These are phyloP conservation scores for Rhizomucor miehei DNA, from an alignment of 371 early-diverging fungal species.

Conservation along the genomic window DNA sequence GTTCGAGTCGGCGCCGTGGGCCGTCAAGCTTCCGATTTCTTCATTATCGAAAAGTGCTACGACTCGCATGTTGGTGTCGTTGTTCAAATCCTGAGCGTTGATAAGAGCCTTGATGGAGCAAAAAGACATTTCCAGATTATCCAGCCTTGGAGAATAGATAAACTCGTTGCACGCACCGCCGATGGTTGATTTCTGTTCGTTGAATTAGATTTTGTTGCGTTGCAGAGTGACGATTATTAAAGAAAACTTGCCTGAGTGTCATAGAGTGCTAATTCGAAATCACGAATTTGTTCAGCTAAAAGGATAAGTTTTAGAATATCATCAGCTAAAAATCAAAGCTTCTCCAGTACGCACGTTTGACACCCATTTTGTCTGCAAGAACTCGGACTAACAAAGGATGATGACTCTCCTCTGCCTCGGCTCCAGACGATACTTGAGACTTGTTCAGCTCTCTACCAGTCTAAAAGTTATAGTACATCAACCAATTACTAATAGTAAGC, in stretches of 20 bases:
- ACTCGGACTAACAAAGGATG: constrained; percentile 74
- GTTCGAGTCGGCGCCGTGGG: constrained; percentile 94
- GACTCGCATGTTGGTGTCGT: constrained; percentile 81
- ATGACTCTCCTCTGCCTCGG: constrained; percentile 57
- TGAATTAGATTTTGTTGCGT: background rate
- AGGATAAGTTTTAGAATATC: too few species aligned
- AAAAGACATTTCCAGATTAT: constrained; percentile 94
- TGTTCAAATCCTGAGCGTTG: constrained; percentile 47
- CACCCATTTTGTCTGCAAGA: constrained; percentile 70
- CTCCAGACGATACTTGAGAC: constrained; percentile 10
- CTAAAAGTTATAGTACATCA: background rate
- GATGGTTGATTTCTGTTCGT: constrained; percentile 48
- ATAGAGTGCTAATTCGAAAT: constrained; percentile 94
- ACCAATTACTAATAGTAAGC: background rate
- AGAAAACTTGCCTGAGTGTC: constrained; percentile 43
- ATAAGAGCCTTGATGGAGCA: constrained; percentile 67
- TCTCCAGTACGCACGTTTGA: constrained; percentile 47
- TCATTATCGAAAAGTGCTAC: constrained; percentile 98
- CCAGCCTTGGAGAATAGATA: constrained; percentile 90
- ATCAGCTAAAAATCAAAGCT: too few species aligned
- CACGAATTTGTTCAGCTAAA: constrained; percentile 72
- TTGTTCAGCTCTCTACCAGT: constrained; percentile 28
- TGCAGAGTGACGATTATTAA: background rate
- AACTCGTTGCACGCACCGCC: constrained; percentile 93
- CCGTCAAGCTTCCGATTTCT: constrained; percentile 94